Percentiles rank a stretch among this genome's conserved stretches.
These are phyloP conservation scores for Podaxis pistillaris DNA, from an alignment of 768 basidiomycete species.

Conservation along the genomic window DNA sequence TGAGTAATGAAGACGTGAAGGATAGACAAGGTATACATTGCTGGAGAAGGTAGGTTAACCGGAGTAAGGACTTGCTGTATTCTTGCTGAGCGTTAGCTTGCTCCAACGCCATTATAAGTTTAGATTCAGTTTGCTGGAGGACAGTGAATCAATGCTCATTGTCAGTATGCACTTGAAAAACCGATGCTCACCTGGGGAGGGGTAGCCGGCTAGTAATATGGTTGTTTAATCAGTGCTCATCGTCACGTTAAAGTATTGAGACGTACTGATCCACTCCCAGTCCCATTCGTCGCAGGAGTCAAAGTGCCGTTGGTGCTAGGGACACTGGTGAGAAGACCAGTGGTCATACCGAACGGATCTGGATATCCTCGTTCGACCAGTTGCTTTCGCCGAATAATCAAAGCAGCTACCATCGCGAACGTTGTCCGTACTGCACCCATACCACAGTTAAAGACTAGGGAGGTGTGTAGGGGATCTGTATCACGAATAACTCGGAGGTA, in stretches of 20 bases:
- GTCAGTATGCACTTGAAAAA: not conserved
- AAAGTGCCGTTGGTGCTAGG: not conserved
- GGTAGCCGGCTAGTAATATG: not conserved
- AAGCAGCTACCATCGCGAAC: constrained; percentile 95
- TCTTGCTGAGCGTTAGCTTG: constrained; percentile 81
- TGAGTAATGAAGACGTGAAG: not conserved
- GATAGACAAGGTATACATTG: constrained; percentile 46
- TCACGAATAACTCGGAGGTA: constrained; percentile 80
- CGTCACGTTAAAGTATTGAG: not conserved
- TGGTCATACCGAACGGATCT: constrained; percentile 71
- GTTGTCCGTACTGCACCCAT: constrained; percentile 97
- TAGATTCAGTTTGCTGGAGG: constrained; percentile 49
- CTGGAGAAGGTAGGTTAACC: constrained; percentile 81
- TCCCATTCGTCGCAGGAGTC: constrained; percentile 10
- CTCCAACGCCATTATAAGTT: constrained; percentile 64
- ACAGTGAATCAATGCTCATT: constrained; percentile 11
- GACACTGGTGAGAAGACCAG: constrained; percentile 19
- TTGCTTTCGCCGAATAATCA: constrained; percentile 80
- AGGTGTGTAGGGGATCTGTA: constrained; percentile 77
- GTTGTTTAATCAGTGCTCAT: not conserved
- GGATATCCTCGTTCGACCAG: constrained; percentile 59
- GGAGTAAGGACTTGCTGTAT: constrained; percentile 67
- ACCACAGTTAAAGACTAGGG: constrained; percentile 92
- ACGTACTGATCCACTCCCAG: constrained; percentile 15
- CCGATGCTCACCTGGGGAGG: constrained; percentile 9